phyloP scores from a whole-genome alignment of 1,284 basidiomycete species.

The Phellinidium pouzarii region DNA sequence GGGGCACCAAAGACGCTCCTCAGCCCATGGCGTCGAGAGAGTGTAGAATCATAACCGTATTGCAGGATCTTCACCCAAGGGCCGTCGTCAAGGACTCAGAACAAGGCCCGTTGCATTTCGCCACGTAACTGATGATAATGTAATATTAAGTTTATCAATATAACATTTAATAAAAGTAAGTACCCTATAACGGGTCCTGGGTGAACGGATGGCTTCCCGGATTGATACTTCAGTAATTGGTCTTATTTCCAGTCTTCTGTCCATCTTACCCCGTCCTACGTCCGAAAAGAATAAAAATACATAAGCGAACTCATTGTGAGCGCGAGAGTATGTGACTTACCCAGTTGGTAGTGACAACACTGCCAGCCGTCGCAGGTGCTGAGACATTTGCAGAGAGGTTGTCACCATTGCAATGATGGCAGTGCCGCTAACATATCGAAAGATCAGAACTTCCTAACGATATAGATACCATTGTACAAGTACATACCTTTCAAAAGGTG shows the following conservation, averaged over 20 bases:
- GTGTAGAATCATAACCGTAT: slow-evolving; percentile 7
- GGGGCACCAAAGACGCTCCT: slow-evolving; percentile 7
- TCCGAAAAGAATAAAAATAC: background rate
- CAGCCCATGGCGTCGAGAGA: slow-evolving; percentile 8
- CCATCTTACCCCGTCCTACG: background rate
- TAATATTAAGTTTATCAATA: background rate
- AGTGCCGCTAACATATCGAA: slow-evolving; percentile 3
- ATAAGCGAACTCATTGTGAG: background rate
- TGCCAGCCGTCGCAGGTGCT: slow-evolving; percentile 5
- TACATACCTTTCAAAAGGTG: slow-evolving; percentile 11
- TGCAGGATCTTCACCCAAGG: slow-evolving; percentile 11
- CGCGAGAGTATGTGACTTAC: background rate
- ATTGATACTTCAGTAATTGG: background rate
- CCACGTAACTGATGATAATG: background rate
- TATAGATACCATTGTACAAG: background rate
- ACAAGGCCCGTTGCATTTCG: slow-evolving; percentile 9
- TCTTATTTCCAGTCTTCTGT: background rate
- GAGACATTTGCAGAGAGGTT: slow-evolving; percentile 1
- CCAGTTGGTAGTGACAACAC: slow-evolving; percentile 8
- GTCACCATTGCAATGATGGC: slow-evolving; percentile 13
- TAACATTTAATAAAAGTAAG: background rate
- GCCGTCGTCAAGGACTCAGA: slow-evolving; percentile 2
- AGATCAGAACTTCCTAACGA: background rate
- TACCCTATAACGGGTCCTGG: slow-evolving; percentile 9
- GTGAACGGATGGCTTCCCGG: slow-evolving; percentile 8